Conservation (phyloP, 108 stramenopile species). For the Schizochytrium sp. region DNA sequence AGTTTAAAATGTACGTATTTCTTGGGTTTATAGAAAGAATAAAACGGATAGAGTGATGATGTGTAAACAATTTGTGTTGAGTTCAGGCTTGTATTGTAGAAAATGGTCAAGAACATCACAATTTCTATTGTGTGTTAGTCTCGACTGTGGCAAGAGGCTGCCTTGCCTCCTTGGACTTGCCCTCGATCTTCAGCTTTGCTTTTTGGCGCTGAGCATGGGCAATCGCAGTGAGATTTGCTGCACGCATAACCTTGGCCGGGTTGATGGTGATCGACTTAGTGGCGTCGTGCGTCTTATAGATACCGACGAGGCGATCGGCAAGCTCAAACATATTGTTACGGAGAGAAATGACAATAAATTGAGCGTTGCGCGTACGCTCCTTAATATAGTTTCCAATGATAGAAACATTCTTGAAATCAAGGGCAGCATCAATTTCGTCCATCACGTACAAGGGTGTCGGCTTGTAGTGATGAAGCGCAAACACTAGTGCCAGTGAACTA, state of each 20-base stretch:
- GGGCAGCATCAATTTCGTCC: slow-evolving; percentile 99
- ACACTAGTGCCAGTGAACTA: slow-evolving; percentile 96
- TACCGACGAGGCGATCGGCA: slow-evolving; percentile 95
- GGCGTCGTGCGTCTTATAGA: slow-evolving; percentile 96
- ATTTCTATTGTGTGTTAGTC: slow-evolving; percentile 9
- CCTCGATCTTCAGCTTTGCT: not conserved
- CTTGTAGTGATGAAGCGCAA: slow-evolving; percentile 99
- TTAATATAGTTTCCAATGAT: slow-evolving; percentile 99
- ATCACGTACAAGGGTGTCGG: slow-evolving; percentile 99
- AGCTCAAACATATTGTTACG: slow-evolving; percentile 99
- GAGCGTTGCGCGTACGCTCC: slow-evolving; percentile 97
- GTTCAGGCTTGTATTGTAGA: not conserved
- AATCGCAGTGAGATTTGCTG: not conserved
- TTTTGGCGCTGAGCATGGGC: not conserved
- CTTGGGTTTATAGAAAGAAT: not conserved
- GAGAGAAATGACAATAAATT: slow-evolving; percentile 97
- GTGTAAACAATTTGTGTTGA: too few species aligned
- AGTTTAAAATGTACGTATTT: not conserved
- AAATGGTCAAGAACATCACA: not conserved
- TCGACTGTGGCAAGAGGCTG: not conserved
- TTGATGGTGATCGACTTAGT: slow-evolving; percentile 97
- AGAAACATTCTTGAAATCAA: slow-evolving; percentile 99
- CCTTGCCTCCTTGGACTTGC: not conserved
- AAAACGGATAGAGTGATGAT: too few species aligned
- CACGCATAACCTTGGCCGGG: slow-evolving; percentile 71